Percentiles rank a stretch among this genome's conserved stretches.
phyloP scores from a whole-genome alignment of 192 early-diverging fungal species.

The Gaertneriomyces semiglobifer region DNA sequence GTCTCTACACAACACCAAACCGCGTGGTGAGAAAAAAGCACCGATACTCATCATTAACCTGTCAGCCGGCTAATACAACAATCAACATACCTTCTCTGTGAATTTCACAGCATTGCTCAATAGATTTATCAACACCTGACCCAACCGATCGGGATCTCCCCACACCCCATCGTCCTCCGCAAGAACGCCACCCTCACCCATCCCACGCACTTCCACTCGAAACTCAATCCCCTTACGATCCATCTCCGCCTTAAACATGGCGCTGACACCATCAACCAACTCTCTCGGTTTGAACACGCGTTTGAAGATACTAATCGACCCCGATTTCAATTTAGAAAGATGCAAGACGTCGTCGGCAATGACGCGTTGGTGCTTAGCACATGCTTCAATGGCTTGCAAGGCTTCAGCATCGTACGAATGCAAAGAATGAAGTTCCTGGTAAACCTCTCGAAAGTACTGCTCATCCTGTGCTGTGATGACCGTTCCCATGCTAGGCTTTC shows the following conservation, averaged over 20 bases:
- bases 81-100: too few species aligned
- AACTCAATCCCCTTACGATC: neutral
- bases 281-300: neutral
- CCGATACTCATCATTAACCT: too few species aligned
- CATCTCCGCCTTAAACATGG: neutral
- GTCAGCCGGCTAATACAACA: too few species aligned
- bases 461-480: too few species aligned
- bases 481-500: neutral
- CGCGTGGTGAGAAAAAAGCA: too few species aligned
- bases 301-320: neutral
- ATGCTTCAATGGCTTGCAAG: constrained; percentile 26
- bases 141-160: neutral
- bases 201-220: neutral
- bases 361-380: constrained; percentile 27
- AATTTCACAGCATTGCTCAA: constrained; percentile 7
- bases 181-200: neutral
- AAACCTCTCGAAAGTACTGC: too few species aligned
- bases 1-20: too few species aligned
- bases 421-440: too few species aligned
- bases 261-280: neutral
- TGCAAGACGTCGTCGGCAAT: constrained; percentile 30
- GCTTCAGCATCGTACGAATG: constrained; percentile 12
- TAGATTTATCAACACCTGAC: constrained; percentile 1
- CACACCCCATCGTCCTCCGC: neutral
- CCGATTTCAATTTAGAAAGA: constrained; percentile 17